A percentile compares a stretch with the other conserved stretches of the same genome.
Conservation (phyloP, 352 stramenopile genomes). For the Pythium aristosporum region DNA sequence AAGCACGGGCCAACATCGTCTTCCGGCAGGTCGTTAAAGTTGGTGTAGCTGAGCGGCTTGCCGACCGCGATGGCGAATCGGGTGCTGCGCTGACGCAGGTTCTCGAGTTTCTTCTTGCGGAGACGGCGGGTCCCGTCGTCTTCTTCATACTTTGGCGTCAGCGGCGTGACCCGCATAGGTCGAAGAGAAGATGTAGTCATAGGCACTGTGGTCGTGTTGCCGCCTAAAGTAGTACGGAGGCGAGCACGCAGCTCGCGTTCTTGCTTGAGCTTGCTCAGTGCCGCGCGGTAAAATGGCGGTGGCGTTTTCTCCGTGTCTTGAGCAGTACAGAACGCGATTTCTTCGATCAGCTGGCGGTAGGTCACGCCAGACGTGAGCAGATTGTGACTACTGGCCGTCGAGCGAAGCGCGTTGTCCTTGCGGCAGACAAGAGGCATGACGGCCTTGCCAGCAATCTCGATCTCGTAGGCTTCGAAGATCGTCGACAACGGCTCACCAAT, state of each 20-base stretch:
- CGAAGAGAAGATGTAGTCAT: background rate
- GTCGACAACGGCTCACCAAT: no score
- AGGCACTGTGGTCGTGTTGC: no score
- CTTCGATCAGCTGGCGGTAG: slow-evolving; percentile 40
- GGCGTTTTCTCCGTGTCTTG: slow-evolving; percentile 8
- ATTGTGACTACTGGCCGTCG: background rate
- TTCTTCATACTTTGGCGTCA: slow-evolving; percentile 8
- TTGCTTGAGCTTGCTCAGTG: slow-evolving; percentile 39
- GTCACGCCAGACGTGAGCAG: slow-evolving; percentile 6
- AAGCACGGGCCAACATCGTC: background rate
- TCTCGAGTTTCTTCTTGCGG: slow-evolving; percentile 35
- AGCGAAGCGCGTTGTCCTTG: background rate
- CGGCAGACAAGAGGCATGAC: background rate
- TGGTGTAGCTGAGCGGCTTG: slow-evolving; percentile 4
- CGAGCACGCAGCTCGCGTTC: slow-evolving; percentile 33
- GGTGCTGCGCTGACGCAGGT: slow-evolving; percentile 30
- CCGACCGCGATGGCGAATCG: slow-evolving; percentile 8
- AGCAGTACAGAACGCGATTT: background rate
- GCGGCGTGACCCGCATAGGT: background rate
- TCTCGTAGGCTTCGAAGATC: background rate
- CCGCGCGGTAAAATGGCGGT: slow-evolving; percentile 12
- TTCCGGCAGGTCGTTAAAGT: no score
- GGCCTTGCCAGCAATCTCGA: background rate
- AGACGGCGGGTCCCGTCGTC: slow-evolving; percentile 30
- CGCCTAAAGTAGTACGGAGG: background rate